Conservation (phyloP, 129 eudicot species). For the Pulicaria dysenterica region DNA sequence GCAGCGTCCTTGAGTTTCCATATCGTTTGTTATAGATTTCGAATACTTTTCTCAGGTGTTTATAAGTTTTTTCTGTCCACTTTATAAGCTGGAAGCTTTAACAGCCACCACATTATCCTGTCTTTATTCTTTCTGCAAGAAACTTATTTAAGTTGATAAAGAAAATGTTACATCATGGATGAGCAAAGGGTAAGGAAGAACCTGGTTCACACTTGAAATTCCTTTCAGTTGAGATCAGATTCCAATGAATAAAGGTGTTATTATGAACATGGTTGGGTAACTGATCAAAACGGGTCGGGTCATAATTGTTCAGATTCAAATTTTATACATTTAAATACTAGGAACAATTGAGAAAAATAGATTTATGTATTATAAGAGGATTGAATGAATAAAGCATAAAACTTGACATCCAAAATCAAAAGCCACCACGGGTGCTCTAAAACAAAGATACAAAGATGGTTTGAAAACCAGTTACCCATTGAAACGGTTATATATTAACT, state of each 20-base stretch:
- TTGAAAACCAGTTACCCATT: too few species aligned
- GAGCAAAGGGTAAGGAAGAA: slow-evolving; percentile 10
- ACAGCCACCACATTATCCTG: slow-evolving; percentile 4
- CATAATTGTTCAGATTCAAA: not conserved
- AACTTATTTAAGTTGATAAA: not conserved
- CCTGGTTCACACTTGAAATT: slow-evolving; percentile 22
- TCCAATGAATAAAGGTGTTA: too few species aligned
- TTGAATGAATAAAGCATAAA: too few species aligned
- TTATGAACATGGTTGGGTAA: not conserved
- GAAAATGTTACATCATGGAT: slow-evolving; percentile 20
- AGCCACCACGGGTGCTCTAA: too few species aligned
- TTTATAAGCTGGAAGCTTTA: slow-evolving; percentile 31
- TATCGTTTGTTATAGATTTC: not conserved
- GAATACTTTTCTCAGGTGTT: not conserved
- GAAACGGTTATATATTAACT: too few species aligned
- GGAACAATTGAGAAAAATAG: too few species aligned
- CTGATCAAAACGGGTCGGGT: not conserved
- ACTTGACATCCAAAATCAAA: too few species aligned
- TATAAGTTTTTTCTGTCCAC: not conserved
- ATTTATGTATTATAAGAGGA: too few species aligned
- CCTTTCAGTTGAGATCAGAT: slow-evolving; percentile 31
- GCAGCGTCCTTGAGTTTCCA: slow-evolving; percentile 50
- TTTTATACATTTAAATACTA: too few species aligned
- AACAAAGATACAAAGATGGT: too few species aligned
- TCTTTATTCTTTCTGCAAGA: not conserved